These are phyloP conservation scores for Schizochytrium sp. DNA, from an alignment of 108 stramenopile species.

Conservation along the genomic window DNA sequence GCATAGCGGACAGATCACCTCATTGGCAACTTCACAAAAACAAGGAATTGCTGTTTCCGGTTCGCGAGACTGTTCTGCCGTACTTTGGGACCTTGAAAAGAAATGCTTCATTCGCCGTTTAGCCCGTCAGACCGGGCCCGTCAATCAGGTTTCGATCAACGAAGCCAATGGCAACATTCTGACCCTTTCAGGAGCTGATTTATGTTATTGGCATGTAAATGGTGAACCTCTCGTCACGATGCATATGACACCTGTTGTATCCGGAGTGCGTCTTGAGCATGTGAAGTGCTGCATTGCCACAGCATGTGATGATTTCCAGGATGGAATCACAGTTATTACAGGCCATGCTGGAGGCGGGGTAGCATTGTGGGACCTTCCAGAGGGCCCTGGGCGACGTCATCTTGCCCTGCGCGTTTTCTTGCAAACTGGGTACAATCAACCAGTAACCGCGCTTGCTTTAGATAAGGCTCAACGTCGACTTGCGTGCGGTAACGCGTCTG, in stretches of 20 bases:
- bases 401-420: slow-evolving; percentile 37
- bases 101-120: slow-evolving; percentile 38
- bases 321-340: slow-evolving; percentile 30
- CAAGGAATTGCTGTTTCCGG: slow-evolving; percentile 42
- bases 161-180: slow-evolving; percentile 16
- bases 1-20: slow-evolving; percentile 20
- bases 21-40: slow-evolving; percentile 18
- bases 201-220: slow-evolving; percentile 41
- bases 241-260: slow-evolving; percentile 17
- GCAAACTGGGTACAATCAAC: not conserved
- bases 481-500: slow-evolving; percentile 12
- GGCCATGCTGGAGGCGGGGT: slow-evolving; percentile 14
- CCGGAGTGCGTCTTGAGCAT: slow-evolving; percentile 9
- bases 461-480: slow-evolving; percentile 58
- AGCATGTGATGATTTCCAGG: slow-evolving; percentile 55
- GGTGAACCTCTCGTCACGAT: slow-evolving; percentile 22
- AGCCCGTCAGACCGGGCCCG: not conserved
- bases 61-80: slow-evolving; percentile 17
- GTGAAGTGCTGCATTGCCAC: slow-evolving; percentile 18
- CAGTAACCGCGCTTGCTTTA: slow-evolving; percentile 11
- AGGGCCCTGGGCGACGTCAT: not conserved
- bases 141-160: slow-evolving; percentile 27
- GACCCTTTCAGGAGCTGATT: not conserved
- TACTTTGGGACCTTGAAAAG: slow-evolving; percentile 54
- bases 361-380: slow-evolving; percentile 48